Percentiles rank a stretch among this genome's conserved stretches.
These are phyloP conservation scores for Cicer arietinum DNA, from an alignment of 306 rosid species.

Conservation along the genomic window DNA sequence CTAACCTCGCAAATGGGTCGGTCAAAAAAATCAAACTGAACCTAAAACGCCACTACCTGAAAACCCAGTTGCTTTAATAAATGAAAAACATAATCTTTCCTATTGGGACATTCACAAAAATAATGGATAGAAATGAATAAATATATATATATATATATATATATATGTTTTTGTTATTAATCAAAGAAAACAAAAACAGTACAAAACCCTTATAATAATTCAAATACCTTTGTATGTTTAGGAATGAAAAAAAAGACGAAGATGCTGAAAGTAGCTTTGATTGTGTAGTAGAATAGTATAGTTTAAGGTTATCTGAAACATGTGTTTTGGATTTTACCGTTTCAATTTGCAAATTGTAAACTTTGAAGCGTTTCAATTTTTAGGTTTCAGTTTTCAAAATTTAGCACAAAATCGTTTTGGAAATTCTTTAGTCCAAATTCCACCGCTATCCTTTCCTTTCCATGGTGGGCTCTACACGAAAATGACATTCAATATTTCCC, in stretches of 20 bases:
- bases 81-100: background rate
- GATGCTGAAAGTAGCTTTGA: background rate
- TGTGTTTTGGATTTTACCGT: background rate
- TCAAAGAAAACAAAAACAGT: background rate
- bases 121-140: background rate
- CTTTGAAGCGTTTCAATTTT: background rate
- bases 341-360: no score
- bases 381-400: background rate
- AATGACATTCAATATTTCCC: background rate
- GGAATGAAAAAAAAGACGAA: constrained; percentile 9
- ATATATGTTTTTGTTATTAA: background rate
- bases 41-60: background rate
- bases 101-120: background rate
- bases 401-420: constrained; percentile 41
- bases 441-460: constrained; percentile 85
- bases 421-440: constrained; percentile 59
- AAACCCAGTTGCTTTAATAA: constrained; percentile 16
- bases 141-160: no score
- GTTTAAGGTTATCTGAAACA: no score
- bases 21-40: background rate
- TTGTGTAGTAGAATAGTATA: background rate
- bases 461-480: background rate
- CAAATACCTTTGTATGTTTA: constrained; percentile 37
- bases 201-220: background rate
- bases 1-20: constrained; percentile 6